phyloP scores from a whole-genome alignment of 495 filamentous ascomycete species.

The Hypoxylon lenormandii region DNA sequence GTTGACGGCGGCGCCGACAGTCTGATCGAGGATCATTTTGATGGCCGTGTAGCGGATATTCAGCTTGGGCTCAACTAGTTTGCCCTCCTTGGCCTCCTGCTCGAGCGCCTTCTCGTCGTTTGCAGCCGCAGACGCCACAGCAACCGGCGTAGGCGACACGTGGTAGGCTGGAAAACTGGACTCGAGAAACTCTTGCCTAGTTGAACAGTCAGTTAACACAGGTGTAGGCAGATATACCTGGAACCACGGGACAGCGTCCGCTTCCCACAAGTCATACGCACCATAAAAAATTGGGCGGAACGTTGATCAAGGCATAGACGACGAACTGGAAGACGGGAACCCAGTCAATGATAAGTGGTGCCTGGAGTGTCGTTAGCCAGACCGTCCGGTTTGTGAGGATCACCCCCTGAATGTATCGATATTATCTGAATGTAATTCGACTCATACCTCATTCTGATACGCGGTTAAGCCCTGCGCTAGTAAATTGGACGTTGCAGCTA shows the following conservation, averaged over 20 bases:
- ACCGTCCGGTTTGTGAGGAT: too few relatives aligned
- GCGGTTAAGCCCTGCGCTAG: slow-evolving; percentile 82
- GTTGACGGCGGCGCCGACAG: slow-evolving; percentile 78
- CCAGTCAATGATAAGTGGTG: slow-evolving; percentile 67
- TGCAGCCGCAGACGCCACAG: slow-evolving; percentile 54
- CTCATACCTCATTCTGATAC: slow-evolving; percentile 71
- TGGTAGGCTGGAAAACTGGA: slow-evolving; percentile 61
- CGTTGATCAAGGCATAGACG: slow-evolving; percentile 77
- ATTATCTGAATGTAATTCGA: background rate
- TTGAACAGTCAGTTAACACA: slow-evolving; percentile 19
- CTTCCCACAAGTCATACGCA: slow-evolving; percentile 57
- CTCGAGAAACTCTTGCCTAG: slow-evolving; percentile 66
- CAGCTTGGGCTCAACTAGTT: slow-evolving; percentile 64
- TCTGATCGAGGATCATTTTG: slow-evolving; percentile 88
- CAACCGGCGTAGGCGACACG: slow-evolving; percentile 52
- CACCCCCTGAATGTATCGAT: background rate
- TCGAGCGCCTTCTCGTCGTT: slow-evolving; percentile 59
- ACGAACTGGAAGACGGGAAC: slow-evolving; percentile 80
- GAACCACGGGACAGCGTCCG: background rate
- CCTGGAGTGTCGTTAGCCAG: slow-evolving; percentile 54
- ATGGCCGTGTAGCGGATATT: slow-evolving; percentile 77
- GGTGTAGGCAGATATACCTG: background rate
- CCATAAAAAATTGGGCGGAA: slow-evolving; percentile 91
- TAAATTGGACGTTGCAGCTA: slow-evolving; percentile 81
- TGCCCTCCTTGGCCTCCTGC: slow-evolving; percentile 53